A percentile compares a stretch with the other conserved stretches of the same genome.
These are phyloP conservation scores for Durotheca rogersii DNA, from an alignment of 495 filamentous ascomycete genomes.

Conservation along the genomic window DNA sequence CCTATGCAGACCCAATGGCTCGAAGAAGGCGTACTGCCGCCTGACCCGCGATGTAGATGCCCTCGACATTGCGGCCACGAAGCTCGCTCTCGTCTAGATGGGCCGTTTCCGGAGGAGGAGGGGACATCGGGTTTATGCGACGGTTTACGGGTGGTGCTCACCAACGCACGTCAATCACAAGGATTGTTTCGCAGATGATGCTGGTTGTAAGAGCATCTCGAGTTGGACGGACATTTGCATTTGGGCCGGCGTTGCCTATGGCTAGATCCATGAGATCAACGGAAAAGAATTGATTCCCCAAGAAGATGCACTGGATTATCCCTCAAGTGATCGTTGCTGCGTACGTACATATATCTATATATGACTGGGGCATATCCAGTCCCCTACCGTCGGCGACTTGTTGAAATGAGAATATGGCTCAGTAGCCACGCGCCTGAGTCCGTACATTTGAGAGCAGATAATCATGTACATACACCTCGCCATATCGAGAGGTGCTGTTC, in stretches of 20 bases:
- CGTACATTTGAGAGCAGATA: too few species aligned
- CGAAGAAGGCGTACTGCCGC: slow-evolving; percentile 97
- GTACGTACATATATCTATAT: too few species aligned
- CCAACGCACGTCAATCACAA: slow-evolving; percentile 2
- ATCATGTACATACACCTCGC: neutral
- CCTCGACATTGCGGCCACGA: slow-evolving; percentile 98
- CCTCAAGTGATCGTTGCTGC: too few species aligned
- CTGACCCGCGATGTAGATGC: slow-evolving; percentile 96
- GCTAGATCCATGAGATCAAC: slow-evolving; percentile 35
- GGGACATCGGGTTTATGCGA: slow-evolving; percentile 20
- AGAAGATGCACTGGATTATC: slow-evolving; percentile 12
- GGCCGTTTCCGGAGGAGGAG: slow-evolving; percentile 8
- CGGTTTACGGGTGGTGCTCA: slow-evolving; percentile 23
- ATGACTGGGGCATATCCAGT: too few species aligned
- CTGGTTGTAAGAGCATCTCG: slow-evolving; percentile 31
- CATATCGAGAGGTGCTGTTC: neutral
- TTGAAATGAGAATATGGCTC: too few species aligned
- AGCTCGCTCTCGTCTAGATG: slow-evolving; percentile 91
- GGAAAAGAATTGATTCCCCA: slow-evolving; percentile 34
- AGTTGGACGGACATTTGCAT: slow-evolving; percentile 34
- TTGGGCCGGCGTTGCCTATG: slow-evolving; percentile 39
- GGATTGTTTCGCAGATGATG: slow-evolving; percentile 1
- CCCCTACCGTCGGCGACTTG: too few species aligned
- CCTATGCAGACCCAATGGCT: slow-evolving; percentile 75
- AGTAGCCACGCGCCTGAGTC: too few species aligned